Evolutionary conservation across 2,329 filamentous ascomycete genomes (phyloP), one percentile per base, ranked within the genome.

Genomic region (Arthrocladium fulminans): DNA sequence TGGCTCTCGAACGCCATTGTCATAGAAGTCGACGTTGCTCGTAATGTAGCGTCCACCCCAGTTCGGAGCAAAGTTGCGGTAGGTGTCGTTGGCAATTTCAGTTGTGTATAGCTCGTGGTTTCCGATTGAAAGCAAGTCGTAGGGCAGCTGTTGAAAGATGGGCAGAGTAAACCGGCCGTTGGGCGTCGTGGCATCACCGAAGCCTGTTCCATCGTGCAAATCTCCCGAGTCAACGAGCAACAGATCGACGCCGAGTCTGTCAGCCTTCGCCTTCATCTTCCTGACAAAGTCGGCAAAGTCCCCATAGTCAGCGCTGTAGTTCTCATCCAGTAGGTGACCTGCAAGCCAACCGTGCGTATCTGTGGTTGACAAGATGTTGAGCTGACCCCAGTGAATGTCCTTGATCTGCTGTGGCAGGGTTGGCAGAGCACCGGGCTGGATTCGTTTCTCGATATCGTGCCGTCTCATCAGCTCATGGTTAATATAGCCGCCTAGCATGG

Each of bases 101-200:
- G 74, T 73, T 8, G 80, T 70, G 58, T 83, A 83, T 5, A 84
- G 72, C 64, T 84, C 81, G 55, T 84, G 80, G 59, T 84, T 83
- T 2, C 77, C 74, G 49, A 76, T 74, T 2, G 73, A 72, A 34
- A 78, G 62, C 20, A 78, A 54, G 56, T 77, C 74, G 54, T 77
- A 77, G 49, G 76, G 70, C 24, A 76, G 54, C 13, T 72, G 70
- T 57, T 74, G 65, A 54, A 76, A 77, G 43, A 77, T 69, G 1
- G 65, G 65, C 51, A 75, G 75, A 1, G 76, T 77, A 19, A 77
- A 54, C 34, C 69, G 64, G 37, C 78, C 80, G 52, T 82, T 79
- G 2, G 73, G 73, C 1, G 61, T 65, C 0, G 79, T 82, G 4
- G 74, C 75, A 60, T 84, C 80, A 37, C 74, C 79, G 40, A 83